Evolutionary conservation across 225 moss, liverwort and hornwort species (phyloP).

Genomic region (Anthoceros angustus): DNA sequence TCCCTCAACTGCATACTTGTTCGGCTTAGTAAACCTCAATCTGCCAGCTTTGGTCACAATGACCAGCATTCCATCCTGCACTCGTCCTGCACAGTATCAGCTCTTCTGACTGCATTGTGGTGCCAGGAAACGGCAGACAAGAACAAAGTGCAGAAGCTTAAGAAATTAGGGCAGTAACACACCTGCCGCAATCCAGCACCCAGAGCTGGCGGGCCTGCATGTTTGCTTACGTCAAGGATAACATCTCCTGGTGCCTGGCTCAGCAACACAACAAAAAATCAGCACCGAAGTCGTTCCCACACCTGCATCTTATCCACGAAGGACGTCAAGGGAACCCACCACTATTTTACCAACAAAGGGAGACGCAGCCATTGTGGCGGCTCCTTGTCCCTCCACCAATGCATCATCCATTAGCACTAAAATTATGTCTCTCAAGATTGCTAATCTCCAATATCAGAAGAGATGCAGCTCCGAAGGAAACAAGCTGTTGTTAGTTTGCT

Average conservation of each 20-base stretch:
- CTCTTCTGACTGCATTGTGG: no score
- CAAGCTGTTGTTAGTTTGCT: no score
- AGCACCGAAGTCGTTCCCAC: neutral
- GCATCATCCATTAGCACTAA: neutral
- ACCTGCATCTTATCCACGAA: neutral
- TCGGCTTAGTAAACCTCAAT: constrained; percentile 46
- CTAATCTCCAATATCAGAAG: no score
- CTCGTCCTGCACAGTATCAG: no score
- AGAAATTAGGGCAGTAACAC: neutral
- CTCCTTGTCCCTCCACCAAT: neutral
- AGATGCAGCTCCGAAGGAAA: no score
- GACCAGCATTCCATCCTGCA: constrained; percentile 62
- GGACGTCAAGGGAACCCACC: neutral
- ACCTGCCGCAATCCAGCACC: constrained; percentile 3
- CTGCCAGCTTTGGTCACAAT: constrained; percentile 55
- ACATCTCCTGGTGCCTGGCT: neutral
- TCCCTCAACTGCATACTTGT: constrained; percentile 90
- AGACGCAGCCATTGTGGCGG: neutral
- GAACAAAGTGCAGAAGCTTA: neutral
- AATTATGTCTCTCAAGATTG: no score
- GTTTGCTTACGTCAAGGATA: neutral
- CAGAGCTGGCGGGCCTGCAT: neutral
- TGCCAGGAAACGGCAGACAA: no score
- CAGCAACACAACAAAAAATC: neutral
- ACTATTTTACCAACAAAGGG: constrained; percentile 1